Percentiles rank a stretch among this genome's conserved stretches.
Conservation (phyloP, 352 stramenopile species). For the Pythium dissotocum region DNA sequence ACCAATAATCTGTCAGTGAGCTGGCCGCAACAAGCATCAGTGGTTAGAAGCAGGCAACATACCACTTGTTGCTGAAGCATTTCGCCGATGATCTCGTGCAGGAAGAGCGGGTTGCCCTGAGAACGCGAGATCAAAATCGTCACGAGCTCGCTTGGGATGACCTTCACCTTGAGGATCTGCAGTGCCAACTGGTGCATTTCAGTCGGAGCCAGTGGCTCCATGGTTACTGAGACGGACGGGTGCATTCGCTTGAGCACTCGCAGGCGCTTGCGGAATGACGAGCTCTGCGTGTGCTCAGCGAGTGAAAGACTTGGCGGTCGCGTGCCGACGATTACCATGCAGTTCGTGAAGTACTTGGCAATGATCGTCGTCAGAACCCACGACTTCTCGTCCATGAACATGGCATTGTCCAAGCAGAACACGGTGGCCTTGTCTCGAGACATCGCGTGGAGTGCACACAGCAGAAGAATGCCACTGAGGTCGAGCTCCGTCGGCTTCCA, state of each 20-base stretch:
- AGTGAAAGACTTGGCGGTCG: conserved; percentile 64
- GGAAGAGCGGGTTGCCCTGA: conserved; percentile 83
- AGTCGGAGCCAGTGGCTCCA: conserved; percentile 56
- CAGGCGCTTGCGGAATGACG: conserved; percentile 74
- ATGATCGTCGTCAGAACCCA: conserved; percentile 82
- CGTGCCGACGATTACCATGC: conserved; percentile 69
- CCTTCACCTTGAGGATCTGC: conserved; percentile 62
- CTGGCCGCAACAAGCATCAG: neutral
- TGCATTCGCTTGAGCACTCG: conserved; percentile 70
- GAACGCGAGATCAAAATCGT: conserved; percentile 69
- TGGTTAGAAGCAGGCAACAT: conserved; percentile 10
- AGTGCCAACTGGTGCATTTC: conserved; percentile 67
- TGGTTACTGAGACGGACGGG: conserved; percentile 41
- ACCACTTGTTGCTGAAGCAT: conserved; percentile 79
- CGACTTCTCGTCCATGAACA: conserved; percentile 88
- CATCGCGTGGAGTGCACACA: conserved; percentile 79
- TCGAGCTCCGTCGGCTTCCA: conserved; percentile 70
- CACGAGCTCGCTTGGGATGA: conserved; percentile 59
- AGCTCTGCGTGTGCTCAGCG: conserved; percentile 73
- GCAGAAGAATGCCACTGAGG: conserved; percentile 69
- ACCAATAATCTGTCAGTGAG: neutral
- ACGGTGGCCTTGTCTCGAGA: conserved; percentile 65
- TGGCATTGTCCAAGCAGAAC: conserved; percentile 83
- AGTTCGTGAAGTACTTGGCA: conserved; percentile 88
- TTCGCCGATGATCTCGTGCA: conserved; percentile 83